These are phyloP conservation scores for Mangifera indica DNA, from an alignment of 345 rosid genomes.

Conservation along the genomic window DNA sequence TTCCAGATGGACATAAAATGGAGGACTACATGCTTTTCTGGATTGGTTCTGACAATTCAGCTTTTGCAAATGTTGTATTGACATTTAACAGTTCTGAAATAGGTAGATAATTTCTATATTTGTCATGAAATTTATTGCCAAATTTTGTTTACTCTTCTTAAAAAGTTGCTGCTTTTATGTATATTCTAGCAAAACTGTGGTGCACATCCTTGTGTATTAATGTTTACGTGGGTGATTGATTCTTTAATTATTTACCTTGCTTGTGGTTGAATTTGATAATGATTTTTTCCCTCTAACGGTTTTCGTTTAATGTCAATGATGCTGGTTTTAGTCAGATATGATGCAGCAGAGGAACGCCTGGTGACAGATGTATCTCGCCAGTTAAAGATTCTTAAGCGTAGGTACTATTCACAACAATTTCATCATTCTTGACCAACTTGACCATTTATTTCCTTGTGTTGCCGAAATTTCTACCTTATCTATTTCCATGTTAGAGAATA, in stretches of 20 bases:
- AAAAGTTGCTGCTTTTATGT: not conserved
- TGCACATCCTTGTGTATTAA: not conserved
- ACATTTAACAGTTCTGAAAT: slow-evolving; percentile 81
- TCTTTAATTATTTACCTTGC: too few relatives aligned
- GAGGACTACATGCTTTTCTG: slow-evolving; percentile 73
- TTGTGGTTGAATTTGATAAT: too few relatives aligned
- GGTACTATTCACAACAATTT: slow-evolving; percentile 44
- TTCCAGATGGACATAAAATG: slow-evolving; percentile 57
- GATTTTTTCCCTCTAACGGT: too few relatives aligned
- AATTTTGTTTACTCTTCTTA: slow-evolving; percentile 1
- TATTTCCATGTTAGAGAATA: too few relatives aligned
- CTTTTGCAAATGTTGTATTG: slow-evolving; percentile 75
- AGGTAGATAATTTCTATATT: slow-evolving; percentile 45
- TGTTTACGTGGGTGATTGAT: not conserved
- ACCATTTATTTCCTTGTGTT: not conserved
- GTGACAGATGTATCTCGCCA: slow-evolving; percentile 73
- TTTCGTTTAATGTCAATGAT: too few relatives aligned
- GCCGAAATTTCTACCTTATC: not conserved
- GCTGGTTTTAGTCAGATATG: slow-evolving; percentile 79
- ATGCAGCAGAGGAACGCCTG: slow-evolving; percentile 58
- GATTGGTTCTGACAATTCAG: slow-evolving; percentile 77
- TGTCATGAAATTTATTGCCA: too few relatives aligned
- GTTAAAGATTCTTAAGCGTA: slow-evolving; percentile 75
- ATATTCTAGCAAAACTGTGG: not conserved
- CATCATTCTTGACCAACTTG: not conserved